Base-by-base conservation (phyloP, 345 rosid genomes). In the Euphorbia pulcherrima region DNA sequence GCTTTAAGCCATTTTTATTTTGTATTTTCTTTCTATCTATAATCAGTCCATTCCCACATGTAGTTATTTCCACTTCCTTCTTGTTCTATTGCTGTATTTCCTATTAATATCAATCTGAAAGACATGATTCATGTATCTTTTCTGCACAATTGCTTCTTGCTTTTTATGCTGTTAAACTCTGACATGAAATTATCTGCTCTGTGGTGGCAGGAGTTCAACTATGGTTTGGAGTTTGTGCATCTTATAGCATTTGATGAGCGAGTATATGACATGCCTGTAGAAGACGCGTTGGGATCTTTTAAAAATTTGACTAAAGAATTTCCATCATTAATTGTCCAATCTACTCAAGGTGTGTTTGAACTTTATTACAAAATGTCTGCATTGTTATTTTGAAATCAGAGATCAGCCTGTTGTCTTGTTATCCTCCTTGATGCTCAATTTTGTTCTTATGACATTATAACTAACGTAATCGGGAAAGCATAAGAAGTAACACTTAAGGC, bases 191-290 rank as follows among this genome's bases (percentile, higher is more conserved):
- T 29, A 55, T 60, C 53, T 72, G 12, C 23, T 68, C 74, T 50
- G 21, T 68, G 23, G 37, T 79, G 27, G 67, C 81, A 92, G 97
- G 98, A 88, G 69, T 92, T 87, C 76, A 88, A 85, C 83, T 86
- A 77, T 54, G 97, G 98, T 0, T 68, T 83, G 73, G 98, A 92
- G 83, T 88, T 84, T 80, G 78, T 92, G 60, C 92, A 87, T 77
- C 80, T 92, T 28, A 74, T 92, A 53, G 71, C 85, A 65, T 83
- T 90, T 68, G 74, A 70, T 56, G 88, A 83, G 76, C 78, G 65
- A 71, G 79, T 88, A 61, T 74, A 74, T 16, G 84, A 74, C 39
- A 83, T 70, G 71, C 83, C 77, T 47, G 80, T 58, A 48, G 80
- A 83, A 80, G 88, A 83, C 76, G 98, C 98, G 44, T 75, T 88